Percentiles rank a stretch among this genome's conserved stretches.
phyloP scores from a whole-genome alignment of 495 filamentous ascomycete species.

The Neurospora sp. region DNA sequence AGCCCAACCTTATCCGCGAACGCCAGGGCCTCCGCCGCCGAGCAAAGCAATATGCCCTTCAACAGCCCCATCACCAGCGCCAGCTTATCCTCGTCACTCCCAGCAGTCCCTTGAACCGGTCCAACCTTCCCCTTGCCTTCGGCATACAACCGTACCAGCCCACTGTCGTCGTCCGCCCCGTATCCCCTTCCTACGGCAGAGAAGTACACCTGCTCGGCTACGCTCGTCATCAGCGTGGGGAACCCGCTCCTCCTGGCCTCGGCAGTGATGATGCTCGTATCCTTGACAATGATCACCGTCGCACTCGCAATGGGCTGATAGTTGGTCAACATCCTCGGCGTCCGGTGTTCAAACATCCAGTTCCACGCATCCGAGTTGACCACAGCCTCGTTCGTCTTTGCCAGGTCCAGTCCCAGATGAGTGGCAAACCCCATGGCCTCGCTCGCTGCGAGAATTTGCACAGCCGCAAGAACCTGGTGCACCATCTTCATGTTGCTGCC shows the following conservation, averaged over 20 bases:
- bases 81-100: conserved; percentile 31
- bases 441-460: conserved; percentile 61
- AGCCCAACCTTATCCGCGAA: conserved; percentile 55
- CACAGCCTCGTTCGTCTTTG: conserved; percentile 45
- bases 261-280: conserved; percentile 68
- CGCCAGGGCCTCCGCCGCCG: conserved; percentile 54
- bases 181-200: conserved; percentile 50
- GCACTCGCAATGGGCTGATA: conserved; percentile 62
- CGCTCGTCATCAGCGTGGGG: conserved; percentile 59
- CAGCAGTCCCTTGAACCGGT: conserved; percentile 30
- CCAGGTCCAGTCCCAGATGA: conserved; percentile 54
- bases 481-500: conserved; percentile 88
- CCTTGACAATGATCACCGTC: conserved; percentile 69
- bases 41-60: conserved; percentile 53
- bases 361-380: conserved; percentile 52
- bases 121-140: conserved; percentile 27
- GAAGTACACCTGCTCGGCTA: conserved; percentile 62
- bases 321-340: conserved; percentile 56
- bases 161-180: conserved; percentile 58
- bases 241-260: conserved; percentile 51
- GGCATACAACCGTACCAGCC: conserved; percentile 54
- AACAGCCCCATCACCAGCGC: conserved; percentile 51
- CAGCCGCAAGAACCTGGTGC: conserved; percentile 71
- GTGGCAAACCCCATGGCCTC: conserved; percentile 69
- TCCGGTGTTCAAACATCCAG: conserved; percentile 78